These are phyloP conservation scores for Apiospora marii DNA, from an alignment of 2,329 filamentous ascomycete species.

Conservation along the genomic window DNA sequence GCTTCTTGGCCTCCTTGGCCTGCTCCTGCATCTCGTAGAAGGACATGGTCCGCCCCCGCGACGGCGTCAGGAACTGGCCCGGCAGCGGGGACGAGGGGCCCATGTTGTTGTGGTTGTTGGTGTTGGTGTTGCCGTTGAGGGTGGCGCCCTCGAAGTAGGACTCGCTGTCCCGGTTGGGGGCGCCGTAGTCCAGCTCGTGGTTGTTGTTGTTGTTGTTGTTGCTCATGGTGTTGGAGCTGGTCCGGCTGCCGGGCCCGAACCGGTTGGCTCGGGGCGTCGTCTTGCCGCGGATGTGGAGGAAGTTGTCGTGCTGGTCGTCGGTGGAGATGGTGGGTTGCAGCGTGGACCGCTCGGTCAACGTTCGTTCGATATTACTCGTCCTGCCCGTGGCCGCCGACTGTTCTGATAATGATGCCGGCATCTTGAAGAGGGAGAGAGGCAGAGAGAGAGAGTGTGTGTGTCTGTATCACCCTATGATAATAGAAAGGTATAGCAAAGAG, in stretches of 20 bases:
- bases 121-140: neutral
- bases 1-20: constrained; percentile 23
- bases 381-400: neutral
- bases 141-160: constrained; percentile 23
- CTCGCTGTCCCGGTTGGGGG: constrained; percentile 17
- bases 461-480: neutral
- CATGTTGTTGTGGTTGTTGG: neutral
- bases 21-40: constrained; percentile 33
- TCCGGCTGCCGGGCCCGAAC: constrained; percentile 2
- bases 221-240: constrained; percentile 25
- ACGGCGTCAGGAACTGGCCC: constrained; percentile 26
- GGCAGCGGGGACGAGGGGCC: constrained; percentile 12
- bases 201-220: neutral
- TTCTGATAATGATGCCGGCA: neutral
- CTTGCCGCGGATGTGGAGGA: neutral
- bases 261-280: constrained; percentile 16
- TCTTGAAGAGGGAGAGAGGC: neutral
- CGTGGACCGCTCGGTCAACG: neutral
- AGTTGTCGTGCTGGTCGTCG: constrained; percentile 1
- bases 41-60: constrained; percentile 29
- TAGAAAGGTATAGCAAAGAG: neutral
- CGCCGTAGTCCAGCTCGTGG: constrained; percentile 17
- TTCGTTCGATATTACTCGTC: neutral
- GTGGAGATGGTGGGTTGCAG: neutral
- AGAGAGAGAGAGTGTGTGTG: no score